Conservation (phyloP, 164 flowering plant genomes). For the Stephania japonica region DNA sequence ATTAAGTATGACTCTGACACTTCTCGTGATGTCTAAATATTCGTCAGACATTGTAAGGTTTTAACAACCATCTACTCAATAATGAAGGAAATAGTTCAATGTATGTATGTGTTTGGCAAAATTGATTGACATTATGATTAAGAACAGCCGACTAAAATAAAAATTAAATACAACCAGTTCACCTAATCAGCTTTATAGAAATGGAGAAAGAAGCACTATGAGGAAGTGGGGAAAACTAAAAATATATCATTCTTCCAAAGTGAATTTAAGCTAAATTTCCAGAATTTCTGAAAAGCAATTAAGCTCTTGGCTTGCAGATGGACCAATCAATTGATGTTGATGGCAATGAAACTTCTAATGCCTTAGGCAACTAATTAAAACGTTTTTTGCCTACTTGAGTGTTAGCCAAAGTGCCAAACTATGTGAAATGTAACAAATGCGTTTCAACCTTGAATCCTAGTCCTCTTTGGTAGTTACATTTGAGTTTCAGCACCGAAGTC, state of each 20-base stretch:
- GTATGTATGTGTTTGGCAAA: background rate
- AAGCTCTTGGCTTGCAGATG: background rate
- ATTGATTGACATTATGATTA: background rate
- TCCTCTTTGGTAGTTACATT: no score
- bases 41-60: background rate
- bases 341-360: background rate
- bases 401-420: no score
- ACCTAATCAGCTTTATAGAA: background rate
- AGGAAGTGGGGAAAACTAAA: background rate
- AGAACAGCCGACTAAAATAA: background rate
- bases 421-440: no score
- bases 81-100: background rate
- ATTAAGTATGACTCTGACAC: background rate
- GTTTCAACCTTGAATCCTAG: no score
- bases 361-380: background rate
- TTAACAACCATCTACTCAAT: background rate
- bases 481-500: no score
- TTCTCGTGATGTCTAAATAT: background rate
- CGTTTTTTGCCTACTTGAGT: background rate
- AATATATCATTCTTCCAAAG: background rate
- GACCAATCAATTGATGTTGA: background rate
- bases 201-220: background rate
- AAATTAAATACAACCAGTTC: no score
- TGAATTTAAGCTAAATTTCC: background rate
- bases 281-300: background rate